Evolutionary conservation across 192 early-diverging fungal genomes (phyloP).

Genomic region (Backusella tarrabulga): DNA sequence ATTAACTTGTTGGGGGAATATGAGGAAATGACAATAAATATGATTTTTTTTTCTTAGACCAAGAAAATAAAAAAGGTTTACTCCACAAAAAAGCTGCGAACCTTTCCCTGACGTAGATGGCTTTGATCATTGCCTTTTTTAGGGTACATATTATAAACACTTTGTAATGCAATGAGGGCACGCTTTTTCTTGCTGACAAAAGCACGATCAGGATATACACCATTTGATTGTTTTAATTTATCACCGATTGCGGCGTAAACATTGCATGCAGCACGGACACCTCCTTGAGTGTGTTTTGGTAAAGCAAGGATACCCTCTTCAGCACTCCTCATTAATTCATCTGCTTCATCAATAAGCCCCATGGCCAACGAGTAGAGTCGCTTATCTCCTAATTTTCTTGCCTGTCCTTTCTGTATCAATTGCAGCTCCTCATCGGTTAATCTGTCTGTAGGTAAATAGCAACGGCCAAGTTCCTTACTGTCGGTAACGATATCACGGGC

Average conservation of each 20-base stretch:
- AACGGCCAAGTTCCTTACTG: constrained; percentile 34
- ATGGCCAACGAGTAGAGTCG: constrained; percentile 19
- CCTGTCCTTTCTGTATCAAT: constrained; percentile 13
- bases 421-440: constrained; percentile 12
- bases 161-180: not conserved
- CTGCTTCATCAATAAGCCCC: constrained; percentile 26
- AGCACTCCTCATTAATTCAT: constrained; percentile 14
- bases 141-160: constrained; percentile 21
- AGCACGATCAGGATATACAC: constrained; percentile 38
- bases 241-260: constrained; percentile 47
- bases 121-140: not conserved
- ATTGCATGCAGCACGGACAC: constrained; percentile 42
- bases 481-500: constrained; percentile 53
- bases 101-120: not conserved
- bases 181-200: constrained; percentile 17
- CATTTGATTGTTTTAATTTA: constrained; percentile 20
- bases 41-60: not conserved
- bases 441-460: constrained; percentile 44
- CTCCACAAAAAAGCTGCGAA: constrained; percentile 20
- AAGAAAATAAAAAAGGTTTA: constrained; percentile 18
- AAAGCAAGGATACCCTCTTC: constrained; percentile 32
- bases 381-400: constrained; percentile 16
- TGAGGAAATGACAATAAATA: not conserved
- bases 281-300: constrained; percentile 30
- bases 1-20: not conserved